Conservation (phyloP, 2,329 filamentous ascomycete genomes). For the Penicillium sp. region DNA sequence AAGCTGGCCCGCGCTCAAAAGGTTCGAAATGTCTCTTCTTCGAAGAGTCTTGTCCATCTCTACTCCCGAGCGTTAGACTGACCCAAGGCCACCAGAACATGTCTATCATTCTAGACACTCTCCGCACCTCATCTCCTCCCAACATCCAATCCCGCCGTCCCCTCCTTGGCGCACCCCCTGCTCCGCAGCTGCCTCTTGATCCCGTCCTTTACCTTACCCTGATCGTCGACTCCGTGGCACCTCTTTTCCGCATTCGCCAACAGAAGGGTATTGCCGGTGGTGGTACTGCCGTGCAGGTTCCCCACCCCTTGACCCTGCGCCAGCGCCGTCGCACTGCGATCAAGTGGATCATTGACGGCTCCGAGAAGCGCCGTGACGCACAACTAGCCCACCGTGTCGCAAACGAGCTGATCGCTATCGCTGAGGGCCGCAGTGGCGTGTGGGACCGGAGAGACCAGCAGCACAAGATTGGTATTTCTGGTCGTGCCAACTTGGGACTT, state of each 20-base stretch:
- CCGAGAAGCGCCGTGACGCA: slow-evolving; percentile 74
- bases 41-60: neutral
- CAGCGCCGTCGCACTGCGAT: slow-evolving; percentile 80
- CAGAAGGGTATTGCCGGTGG: slow-evolving; percentile 82
- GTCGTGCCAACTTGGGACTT: slow-evolving; percentile 70
- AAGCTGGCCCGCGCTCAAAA: slow-evolving; percentile 89
- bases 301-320: slow-evolving; percentile 73
- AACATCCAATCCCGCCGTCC: slow-evolving; percentile 68
- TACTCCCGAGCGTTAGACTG: neutral
- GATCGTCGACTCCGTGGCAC: slow-evolving; percentile 90
- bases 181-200: slow-evolving; percentile 81
- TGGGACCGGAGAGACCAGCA: slow-evolving; percentile 81
- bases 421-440: slow-evolving; percentile 79
- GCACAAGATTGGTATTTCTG: slow-evolving; percentile 79
- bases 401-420: slow-evolving; percentile 82
- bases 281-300: slow-evolving; percentile 81
- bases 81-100: slow-evolving; percentile 68
- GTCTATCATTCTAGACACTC: slow-evolving; percentile 76
- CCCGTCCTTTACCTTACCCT: slow-evolving; percentile 87
- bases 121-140: slow-evolving; percentile 83
- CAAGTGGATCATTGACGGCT: slow-evolving; percentile 86
- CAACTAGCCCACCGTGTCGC: slow-evolving; percentile 79
- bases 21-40: slow-evolving; percentile 54
- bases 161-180: slow-evolving; percentile 70
- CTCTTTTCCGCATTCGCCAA: slow-evolving; percentile 77